These are phyloP conservation scores for Debaryomyces robertsiae DNA, from an alignment of 1,139 yeast species.

Conservation along the genomic window DNA sequence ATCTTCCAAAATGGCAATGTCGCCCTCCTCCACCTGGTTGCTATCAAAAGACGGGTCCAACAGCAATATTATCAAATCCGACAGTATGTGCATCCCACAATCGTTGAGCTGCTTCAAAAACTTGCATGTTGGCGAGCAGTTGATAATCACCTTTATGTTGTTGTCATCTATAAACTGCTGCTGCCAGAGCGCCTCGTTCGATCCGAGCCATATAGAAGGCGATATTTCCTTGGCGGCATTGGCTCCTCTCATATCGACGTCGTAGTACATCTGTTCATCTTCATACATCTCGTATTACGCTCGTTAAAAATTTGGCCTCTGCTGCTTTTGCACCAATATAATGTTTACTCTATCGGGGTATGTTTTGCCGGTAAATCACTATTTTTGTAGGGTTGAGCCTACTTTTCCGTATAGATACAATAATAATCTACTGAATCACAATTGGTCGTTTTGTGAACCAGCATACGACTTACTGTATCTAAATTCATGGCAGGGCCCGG, in stretches of 20 bases:
- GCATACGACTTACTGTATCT: no score
- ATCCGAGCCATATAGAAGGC: slow-evolving; percentile 37
- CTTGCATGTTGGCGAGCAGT: slow-evolving; percentile 39
- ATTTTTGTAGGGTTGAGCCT: slow-evolving; percentile 8
- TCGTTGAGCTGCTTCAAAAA: slow-evolving; percentile 31
- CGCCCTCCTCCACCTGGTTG: slow-evolving; percentile 22
- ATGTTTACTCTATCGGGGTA: slow-evolving; percentile 7
- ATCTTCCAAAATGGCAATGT: slow-evolving; percentile 24
- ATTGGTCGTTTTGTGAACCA: no score
- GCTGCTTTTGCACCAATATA: slow-evolving; percentile 2
- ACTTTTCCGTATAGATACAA: slow-evolving; percentile 2
- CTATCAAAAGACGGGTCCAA: slow-evolving; percentile 40
- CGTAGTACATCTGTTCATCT: slow-evolving; percentile 1
- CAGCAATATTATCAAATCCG: slow-evolving; percentile 43
- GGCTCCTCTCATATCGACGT: slow-evolving; percentile 13
- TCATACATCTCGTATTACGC: no score
- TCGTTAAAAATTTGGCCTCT: background rate
- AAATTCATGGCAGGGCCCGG: background rate
- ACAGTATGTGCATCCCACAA: slow-evolving; percentile 29
- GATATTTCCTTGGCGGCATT: slow-evolving; percentile 26
- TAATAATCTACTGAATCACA: background rate
- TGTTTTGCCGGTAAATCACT: slow-evolving; percentile 3
- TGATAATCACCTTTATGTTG: slow-evolving; percentile 43
- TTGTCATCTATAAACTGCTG: slow-evolving; percentile 23
- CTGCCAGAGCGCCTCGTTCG: slow-evolving; percentile 22